Conservation (phyloP, 1,139 yeast species). For the Saccharomyces hybrid region DNA sequence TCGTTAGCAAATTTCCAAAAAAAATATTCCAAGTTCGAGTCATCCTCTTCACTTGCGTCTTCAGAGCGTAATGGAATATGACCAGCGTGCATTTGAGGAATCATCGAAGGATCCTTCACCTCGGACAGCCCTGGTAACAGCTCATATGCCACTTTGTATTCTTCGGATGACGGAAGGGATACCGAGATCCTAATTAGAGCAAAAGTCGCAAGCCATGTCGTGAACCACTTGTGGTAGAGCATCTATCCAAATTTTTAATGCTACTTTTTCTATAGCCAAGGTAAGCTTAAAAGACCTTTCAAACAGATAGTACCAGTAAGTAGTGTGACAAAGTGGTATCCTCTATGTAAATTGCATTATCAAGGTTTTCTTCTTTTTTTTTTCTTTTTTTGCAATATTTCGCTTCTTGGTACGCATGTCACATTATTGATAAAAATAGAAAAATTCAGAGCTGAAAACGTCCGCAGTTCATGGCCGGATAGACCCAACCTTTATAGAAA, state of each 20-base stretch:
- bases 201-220: neutral
- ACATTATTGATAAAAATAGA: too few relatives aligned
- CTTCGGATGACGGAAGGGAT: conserved; percentile 11
- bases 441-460: too few relatives aligned
- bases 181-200: neutral
- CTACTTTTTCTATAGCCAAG: neutral
- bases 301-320: neutral
- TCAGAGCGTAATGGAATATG: conserved; percentile 39
- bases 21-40: conserved; percentile 56
- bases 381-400: neutral
- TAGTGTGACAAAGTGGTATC: neutral
- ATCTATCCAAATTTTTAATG: neutral
- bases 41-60: conserved; percentile 40
- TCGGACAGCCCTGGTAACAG: conserved; percentile 26
- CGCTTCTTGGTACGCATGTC: too few relatives aligned
- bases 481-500: too few relatives aligned
- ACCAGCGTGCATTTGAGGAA: conserved; percentile 57
- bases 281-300: neutral
- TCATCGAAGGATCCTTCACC: conserved; percentile 11
- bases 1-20: conserved; percentile 62
- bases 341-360: neutral
- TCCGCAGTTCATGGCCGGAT: too few relatives aligned
- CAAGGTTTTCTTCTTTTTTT: neutral
- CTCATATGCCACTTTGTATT: conserved; percentile 22
- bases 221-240: neutral